Base-by-base conservation (phyloP, 352 stramenopile species). In the Phytophthora idaei region DNA sequence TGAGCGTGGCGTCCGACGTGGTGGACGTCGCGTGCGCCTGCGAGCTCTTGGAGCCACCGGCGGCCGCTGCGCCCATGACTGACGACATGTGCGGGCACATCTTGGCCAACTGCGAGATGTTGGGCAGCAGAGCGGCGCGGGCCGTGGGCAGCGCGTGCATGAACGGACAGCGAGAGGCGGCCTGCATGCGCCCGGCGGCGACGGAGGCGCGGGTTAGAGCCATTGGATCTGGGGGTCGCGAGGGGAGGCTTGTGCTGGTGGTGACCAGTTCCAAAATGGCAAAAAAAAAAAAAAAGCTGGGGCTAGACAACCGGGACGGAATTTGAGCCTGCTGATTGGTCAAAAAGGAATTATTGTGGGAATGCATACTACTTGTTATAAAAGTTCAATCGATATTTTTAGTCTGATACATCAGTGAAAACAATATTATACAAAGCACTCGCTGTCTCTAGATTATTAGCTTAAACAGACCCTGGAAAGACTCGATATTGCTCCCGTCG, bases 21-120 rank as follows among this genome's bases (percentile, higher is more conserved):
- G 81, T 76, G 15, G 75, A 76, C 27, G 80, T 81, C 27, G 80
- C 58, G 62, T 91, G 84, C 53, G 83, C 82, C 69, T 93, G 83
- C 39, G 81, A 90, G 66, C 66, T 74, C 44, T 52, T 72, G 49
- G 67, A 66, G 57, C 78, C 77, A 32, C 81, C 80, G 0, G 71
- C 75, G 11, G 74, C 67, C 5, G 78, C 81, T 25, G 80, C 77
- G 61, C 76, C 79, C 85, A 95, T 94, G 53, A 93, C 62, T 17
- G 75, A 80, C 57, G 83, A 92, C 87, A 95, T 94, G 83, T 95
- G 88, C 61, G 88, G 88, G 46, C 88, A 95, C 48, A 95, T 78
- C 69, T 93, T 92, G 25, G 85, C 86, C 42, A 95, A 67, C 75
- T 94, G 85, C 57, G 85, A 76, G 72, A 94, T 93, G 76, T 95